Evolutionary conservation across 805 yeast genomes (phyloP), one percentile per base, ranked within the genome.

Genomic region (Candida krabiensis): DNA sequence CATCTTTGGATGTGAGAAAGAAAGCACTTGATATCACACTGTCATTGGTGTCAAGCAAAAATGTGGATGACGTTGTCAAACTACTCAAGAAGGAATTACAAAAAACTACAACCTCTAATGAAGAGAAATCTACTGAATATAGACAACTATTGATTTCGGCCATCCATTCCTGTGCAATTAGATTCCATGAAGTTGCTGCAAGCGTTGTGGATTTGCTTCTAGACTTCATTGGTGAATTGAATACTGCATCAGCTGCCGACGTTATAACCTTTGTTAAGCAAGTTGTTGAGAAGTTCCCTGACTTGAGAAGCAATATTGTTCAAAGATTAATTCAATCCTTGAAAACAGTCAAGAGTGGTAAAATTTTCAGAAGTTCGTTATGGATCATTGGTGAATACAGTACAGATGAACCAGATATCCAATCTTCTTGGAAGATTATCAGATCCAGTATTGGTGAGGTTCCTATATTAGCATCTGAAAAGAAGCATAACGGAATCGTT

Each of bases 301-400:
- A 80, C 40, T 71, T 87, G 50, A 79, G 96, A 58, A 63, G 71
- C 15, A 63, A 77, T 14, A 83, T 89, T 33, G 63, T 93, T 39
- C 60, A 63, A 30, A 80, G 83, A 50, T 75, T 93, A 44, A 64
- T 88, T 30, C 52, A 53, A 7, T 69, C 87, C 11, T 70, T 93
- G 56, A 78, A 78, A 19, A 69, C 70, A 17, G 81, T 87, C 35
- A 86, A 80, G 58, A 82, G 93, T 43, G 95, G 96, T 9, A 89
- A 89, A 55, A 96, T 93, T 9, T 85, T 80, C 67, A 81, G 98
- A 49, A 95, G 96, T 21, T 88, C 95, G 0, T 70, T 95, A 43
- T 93, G 99, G 99, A 82, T 93, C 35, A 66, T 93, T 53, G 99
- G 99, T 63, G 99, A 95, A 65, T 93, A 89, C 63, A 71, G 90